Evolutionary conservation across 441 rosid genomes (phyloP), one percentile per base, ranked within the genome.

Genomic region (Adansonia rubrostipa): DNA sequence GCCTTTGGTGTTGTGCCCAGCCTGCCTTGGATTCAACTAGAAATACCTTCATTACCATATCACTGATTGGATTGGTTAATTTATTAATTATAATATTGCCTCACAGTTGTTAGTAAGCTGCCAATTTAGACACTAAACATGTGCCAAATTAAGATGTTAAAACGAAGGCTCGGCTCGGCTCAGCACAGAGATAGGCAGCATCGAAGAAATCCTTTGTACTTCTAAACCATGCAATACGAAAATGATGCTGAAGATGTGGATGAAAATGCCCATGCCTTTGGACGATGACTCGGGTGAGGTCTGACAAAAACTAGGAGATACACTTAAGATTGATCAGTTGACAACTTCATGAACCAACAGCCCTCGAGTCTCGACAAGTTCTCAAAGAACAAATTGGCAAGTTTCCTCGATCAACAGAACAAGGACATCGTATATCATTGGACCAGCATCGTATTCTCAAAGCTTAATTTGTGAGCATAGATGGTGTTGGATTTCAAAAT

Each of bases 231-330:
- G 92, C 78, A 82, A 88, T 69, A 85, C 77, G 84, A 83, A 82
- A 47, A 73, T 86, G 54, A 89, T 87, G 92, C 82, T 88, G 47
- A 88, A 87, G 79, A 85, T 91, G 91, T 91, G 89, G n/a, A 88
- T 74, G 17, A 79, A 81, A 70, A 63, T 33, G 20, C 93, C 92
- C 1, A 88, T 71, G 84, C 48, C 86, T 89, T 11, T 93, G 90
- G 1, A 83, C 87, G 11, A 88, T 91, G 91, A 78, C 85, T 57
- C 86, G 33, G 33, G 33, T 28, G 33, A 79, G 72, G 91, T 91
- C 47, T 83, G 85, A 83, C 84, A 84, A 77, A 87, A 91, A 72
- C 85, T 91, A 1, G 89, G 87, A 75, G 79, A 80, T 47, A 86
- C 85, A 3, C 78, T 28, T 28, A 28, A 28, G 33, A 28, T 91